Evolutionary conservation across 2,329 filamentous ascomycete species (phyloP), one percentile per base, ranked within the genome.

Genomic region (Pyrenochaeta sp.): DNA sequence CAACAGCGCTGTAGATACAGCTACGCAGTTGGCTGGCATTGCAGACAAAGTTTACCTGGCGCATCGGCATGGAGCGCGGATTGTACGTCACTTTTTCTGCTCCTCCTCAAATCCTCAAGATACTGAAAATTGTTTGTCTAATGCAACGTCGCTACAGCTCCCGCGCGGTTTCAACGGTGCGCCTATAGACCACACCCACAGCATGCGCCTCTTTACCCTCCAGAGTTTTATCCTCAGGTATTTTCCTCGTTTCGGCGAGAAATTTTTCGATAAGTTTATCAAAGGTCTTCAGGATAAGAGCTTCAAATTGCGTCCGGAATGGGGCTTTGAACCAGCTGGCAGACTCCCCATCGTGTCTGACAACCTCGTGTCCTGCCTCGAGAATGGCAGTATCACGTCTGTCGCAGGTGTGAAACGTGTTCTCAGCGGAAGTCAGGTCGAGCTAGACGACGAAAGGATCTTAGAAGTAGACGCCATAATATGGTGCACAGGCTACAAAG

Each of bases 391-490:
- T 12, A 63, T 71, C 24, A 40, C 48, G 9, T 71, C 68, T 2
- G 57, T 62, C 22, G 61, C 58, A 30, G 65, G 65, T 2, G 50
- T 71, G 3, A 64, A 54, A 10, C 55, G 62, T 5, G 44, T 68
- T 34, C 2, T 65, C 13, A 44, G 49, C 1, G 32, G 27, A 2
- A 61, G 32, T 5, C 4, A 49, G 24, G 66, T 77, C n/a, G 72
- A 75, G 42, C 68, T 75, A 19, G 61, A 67, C 12, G 72, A 79
- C 50, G 73, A 67, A 4, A 69, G 59, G 9, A 56, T 34, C 22
- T 50, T 67, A 3, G 73, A 73, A n/a, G 59, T 78, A 19, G 76
- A 78, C 49, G 64, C 62, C 2, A 62, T 79, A n/a, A 74, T 77
- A 37, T 73, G 62, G 58, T 75, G 76, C 36, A 78, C 75, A 7